Base-by-base conservation (phyloP, 768 basidiomycete species). In the Mycena chlorophos region DNA sequence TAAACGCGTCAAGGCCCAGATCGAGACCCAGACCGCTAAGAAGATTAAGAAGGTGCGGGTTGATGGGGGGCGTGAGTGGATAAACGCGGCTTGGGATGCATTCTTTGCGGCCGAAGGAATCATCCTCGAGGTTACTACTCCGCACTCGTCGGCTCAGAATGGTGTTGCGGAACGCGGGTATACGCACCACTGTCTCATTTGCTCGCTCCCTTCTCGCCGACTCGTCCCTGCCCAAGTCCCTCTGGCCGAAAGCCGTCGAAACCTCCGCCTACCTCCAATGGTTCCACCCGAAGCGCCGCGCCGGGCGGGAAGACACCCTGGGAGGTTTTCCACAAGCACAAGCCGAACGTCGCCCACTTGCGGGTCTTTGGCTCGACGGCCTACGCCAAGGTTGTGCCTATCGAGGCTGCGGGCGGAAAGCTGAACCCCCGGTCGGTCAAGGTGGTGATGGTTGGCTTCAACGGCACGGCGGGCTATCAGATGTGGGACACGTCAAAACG, bases 121-220 rank as follows among this genome's bases (percentile, higher is more conserved):
- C n/a, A 28, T 54, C 26, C 14, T 47, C 4, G 61, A 72, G 46
- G 59, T 54, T 1, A 71, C 67, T 1, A 62, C 64, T 2, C 63
- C 69, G 2, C 60, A 74, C 58, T 64, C 69, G 0, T 70, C 68
- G 2, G 48, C 65, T 3, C 65, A 70, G 31, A 75, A 75, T 37
- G 68, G 73, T 1, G 55, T 67, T 0, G 70, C 66, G 0, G 69
- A 76, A 49, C 61, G 64, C 0, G 48, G 54, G n/a, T 1, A 73
- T 71, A 49, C 37, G 62, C 0, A 70, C 69, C 0, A 55, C 72
- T 4, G 46, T 69, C 13, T 69, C 72, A 12, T 34, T 61, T 1
- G 61, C 60, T 0, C 52, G 68, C 0, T 55, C 63, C 4, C 57
- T 72, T 52, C 51, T 73, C 1, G 28, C 50, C 0, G 68, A 66